Evolutionary conservation across 345 rosid species (phyloP).

Genomic region (Eucalyptus curtisii): DNA sequence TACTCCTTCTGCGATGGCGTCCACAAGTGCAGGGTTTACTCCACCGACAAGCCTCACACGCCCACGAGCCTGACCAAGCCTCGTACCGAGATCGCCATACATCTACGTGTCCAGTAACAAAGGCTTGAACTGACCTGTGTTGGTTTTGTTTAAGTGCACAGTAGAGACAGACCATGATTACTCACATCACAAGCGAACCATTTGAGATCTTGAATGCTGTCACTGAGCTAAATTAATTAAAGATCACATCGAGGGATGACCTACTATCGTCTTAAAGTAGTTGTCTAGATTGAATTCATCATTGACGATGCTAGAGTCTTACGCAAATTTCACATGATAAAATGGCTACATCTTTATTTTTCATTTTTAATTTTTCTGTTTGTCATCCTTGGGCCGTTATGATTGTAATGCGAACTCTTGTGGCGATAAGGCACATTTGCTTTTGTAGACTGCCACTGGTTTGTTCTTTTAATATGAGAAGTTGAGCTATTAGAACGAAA

Average conservation of each 20-base stretch:
- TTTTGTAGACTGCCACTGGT: background rate
- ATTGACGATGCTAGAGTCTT: background rate
- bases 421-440: background rate
- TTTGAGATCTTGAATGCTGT: background rate
- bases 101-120: background rate
- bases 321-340: background rate
- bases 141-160: background rate
- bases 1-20: constrained; percentile 2
- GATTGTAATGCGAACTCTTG: background rate
- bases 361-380: too few species aligned
- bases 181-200: background rate
- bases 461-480: background rate
- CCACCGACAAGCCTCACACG: constrained; percentile 12
- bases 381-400: background rate
- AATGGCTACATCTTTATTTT: background rate
- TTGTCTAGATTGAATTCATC: background rate
- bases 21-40: constrained; percentile 6
- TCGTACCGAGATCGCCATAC: constrained; percentile 6
- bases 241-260: background rate
- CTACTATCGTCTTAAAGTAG: background rate
- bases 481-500: background rate
- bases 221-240: background rate
- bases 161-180: background rate
- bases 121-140: background rate
- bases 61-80: constrained; percentile 1